Percentiles rank a stretch among this genome's conserved stretches.
These are phyloP conservation scores for Lactifluus echinatus DNA, from an alignment of 768 basidiomycete species.

Conservation along the genomic window DNA sequence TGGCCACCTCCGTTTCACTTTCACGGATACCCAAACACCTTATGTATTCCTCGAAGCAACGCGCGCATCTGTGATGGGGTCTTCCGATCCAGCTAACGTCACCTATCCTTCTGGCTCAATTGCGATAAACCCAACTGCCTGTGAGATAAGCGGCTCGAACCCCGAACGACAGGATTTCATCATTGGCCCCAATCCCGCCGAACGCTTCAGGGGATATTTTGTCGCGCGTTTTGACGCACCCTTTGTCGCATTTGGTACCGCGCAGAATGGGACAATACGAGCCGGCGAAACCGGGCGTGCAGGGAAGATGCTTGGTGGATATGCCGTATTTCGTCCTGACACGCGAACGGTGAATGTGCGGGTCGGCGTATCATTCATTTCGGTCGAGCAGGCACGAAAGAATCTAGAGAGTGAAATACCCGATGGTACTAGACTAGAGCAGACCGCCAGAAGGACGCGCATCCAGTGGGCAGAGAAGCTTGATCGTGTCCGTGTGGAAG, in stretches of 20 bases:
- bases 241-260: conserved; percentile 33
- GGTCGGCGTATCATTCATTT: conserved; percentile 66
- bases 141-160: conserved; percentile 55
- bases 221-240: conserved; percentile 48
- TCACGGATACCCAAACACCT: conserved; percentile 36
- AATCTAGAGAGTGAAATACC: conserved; percentile 35
- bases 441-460: conserved; percentile 31
- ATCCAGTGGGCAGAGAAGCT: conserved; percentile 35
- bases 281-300: not conserved
- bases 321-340: conserved; percentile 34
- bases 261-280: not conserved
- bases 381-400: conserved; percentile 35
- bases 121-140: conserved; percentile 32
- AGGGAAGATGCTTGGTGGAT: conserved; percentile 43
- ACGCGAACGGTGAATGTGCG: conserved; percentile 40
- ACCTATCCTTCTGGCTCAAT: conserved; percentile 50
- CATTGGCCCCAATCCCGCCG: conserved; percentile 42
- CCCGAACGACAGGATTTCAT: conserved; percentile 66
- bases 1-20: conserved; percentile 66
- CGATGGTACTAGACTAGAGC: conserved; percentile 31
- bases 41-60: conserved; percentile 63
- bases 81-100: conserved; percentile 36
- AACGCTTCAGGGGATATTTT: conserved; percentile 38
- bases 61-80: conserved; percentile 52
- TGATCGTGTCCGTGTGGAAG: conserved; percentile 26